Base-by-base conservation (phyloP, 139 green algal genomes). In the Chlorella sorokiniana region DNA sequence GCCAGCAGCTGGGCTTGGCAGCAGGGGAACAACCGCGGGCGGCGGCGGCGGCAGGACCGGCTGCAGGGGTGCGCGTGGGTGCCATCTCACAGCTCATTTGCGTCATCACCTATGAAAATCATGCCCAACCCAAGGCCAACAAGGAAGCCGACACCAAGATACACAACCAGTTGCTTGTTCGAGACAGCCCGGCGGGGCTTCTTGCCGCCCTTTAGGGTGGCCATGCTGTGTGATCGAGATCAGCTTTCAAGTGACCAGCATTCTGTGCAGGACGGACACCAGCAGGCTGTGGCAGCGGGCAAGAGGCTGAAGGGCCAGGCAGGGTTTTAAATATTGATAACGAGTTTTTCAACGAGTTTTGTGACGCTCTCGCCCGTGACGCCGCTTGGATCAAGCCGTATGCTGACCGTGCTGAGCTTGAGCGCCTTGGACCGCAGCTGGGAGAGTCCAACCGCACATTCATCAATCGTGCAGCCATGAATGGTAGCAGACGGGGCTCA, bases 101-200 rank as follows among this genome's bases (percentile, higher is more conserved):
- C 48, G 16, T 16, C 29, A 37, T 52, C 40, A 74, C 67, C 40
- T 80, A 88, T 88, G 61, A 88, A 82, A n/a, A 86, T 78, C 33
- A 68, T 78, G 1, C 84, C 84, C 8, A 78, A 20, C 14, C 83
- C 63, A 10, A 62, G 18, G 3, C 80, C 80, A 38, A 62, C 45
- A 0, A 74, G 6, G 10, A 85, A 65, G 69, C 80, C 80, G 14
- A 78, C 14, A 35, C 4, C 33, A 5, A 54, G 11, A 37, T 22
- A 74, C 37, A 40, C 7, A 23, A 33, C 11, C 16, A 74, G 4
- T 5, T 10, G 67, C 4, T 7, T 4, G 29, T 9, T 16, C 22
- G 67, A 20, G 20, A 74, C 38, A 6, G 37, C 29, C 35, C 38
- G 6, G 20, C 67, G 20, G 18, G 67, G 10, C 38, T 22, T 9